Evolutionary conservation across 2,329 filamentous ascomycete genomes (phyloP), one percentile per base, ranked within the genome.

Genomic region (Huntiella moniliformis): DNA sequence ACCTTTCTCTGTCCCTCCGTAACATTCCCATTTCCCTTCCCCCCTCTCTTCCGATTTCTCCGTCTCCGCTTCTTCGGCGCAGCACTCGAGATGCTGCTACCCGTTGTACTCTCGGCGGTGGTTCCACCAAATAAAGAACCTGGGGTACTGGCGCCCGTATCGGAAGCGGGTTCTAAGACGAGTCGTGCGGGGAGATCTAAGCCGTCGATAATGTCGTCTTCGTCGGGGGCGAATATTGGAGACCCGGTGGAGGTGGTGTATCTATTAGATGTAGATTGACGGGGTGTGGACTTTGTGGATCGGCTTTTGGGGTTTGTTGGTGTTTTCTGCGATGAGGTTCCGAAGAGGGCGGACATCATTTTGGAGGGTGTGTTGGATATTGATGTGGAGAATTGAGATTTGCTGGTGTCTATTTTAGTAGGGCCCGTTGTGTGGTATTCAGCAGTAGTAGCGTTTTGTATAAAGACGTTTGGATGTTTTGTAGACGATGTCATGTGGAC

Each of bases 201-300:
- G 7, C 47, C 50, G 38, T 49, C 46, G 10, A 49, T 41, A 17
- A 48, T 46, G 41, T 49, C 50, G 37, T 46, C 44, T 13, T 46
- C 37, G 17, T 51, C 47, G 10, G 47, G 50, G 36, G 15, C 32
- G 7, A 49, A 18, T 11, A 46, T 49, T 4, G 43, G 44, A 7
- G 42, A 46, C 33, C 43, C 43, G 17, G 43, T 5, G 4, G 34
- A 13, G n/a, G 28, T 16, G 32, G 36, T 34, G 39, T 38, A n/a
- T 17, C 11, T 34, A 12, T 16, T 13, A 5, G 13, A 5, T 38
- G 18, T 12, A 7, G 36, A 8, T 28, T 38, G 31, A 16, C 10
- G 16, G 22, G 42, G 17, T 48, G 28, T 46, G 33, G 50, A 28
- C 43, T 47, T 4, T 42, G 47, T 3, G 33, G 50, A 7, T 28